Base-by-base conservation (phyloP, 2,329 filamentous ascomycete species). In the Aspergillus japonicus region DNA sequence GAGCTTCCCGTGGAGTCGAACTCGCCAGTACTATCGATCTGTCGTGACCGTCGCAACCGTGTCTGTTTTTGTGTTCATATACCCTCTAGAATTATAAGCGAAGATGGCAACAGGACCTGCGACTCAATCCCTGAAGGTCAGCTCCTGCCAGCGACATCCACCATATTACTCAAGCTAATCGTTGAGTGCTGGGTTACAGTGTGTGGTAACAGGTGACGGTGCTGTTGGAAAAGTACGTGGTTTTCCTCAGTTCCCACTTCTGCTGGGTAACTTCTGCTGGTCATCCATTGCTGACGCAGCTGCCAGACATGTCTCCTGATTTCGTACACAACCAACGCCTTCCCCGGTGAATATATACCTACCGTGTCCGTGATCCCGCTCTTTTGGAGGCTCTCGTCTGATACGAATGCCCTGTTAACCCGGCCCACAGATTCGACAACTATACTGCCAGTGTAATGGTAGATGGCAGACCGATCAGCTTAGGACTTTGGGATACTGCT, bases 401-500 rank as follows among this genome's bases (percentile, higher is more conserved):
- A 51, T 33, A 42, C 51, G 54, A 56, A 68, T 42, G 52, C 54
- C 54, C 65, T 60, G 54, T 68, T 68, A 58, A 65, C 67, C 50
- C 54, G 61, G 21, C 48, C 21, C 68, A 33, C 68, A 96, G 92
- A 65, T 98, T 98, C 80, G 94, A 98, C 77, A 99, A 99, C 82
- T 98, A 98, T 83, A 96, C 94, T 42, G 95, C 95, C 66, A 96
- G 92, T 82, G 95, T 99, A 58, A 97, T 97, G 91, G 95, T 98
- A 58, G 95, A 98, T 82, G 92, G 93, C 71, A 96, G 96, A 82
- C 94, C 94, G 62, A 96, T 98, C 80, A 97, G 92, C 79, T 81
- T 99, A 70, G 95, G 94, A 68, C 82, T 99, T 33, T 98, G 95
- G 94, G 94, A 99, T 89, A 99, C 94, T 67, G 94, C 94, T 68